Percentiles rank a stretch among this genome's conserved stretches.
Conservation (phyloP, 169 alveolate genomes). For the Plasmodium relictum region DNA sequence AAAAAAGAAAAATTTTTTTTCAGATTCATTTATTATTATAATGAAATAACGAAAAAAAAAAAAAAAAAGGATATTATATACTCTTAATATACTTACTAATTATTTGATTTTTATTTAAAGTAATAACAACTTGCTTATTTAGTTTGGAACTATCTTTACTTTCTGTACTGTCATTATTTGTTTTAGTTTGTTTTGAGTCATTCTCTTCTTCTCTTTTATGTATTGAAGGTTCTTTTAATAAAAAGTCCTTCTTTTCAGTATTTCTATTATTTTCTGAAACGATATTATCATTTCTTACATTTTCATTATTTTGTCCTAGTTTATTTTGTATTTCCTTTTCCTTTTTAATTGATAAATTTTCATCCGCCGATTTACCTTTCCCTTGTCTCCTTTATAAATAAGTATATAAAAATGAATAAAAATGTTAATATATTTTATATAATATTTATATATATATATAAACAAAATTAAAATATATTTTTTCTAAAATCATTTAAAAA, state of each 20-base stretch:
- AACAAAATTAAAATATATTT: neutral
- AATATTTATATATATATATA: neutral
- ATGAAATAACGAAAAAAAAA: neutral
- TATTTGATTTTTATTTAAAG: conserved; percentile 24
- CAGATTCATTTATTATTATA: neutral
- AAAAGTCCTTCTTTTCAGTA: neutral
- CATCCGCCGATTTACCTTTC: conserved; percentile 38
- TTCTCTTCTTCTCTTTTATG: conserved; percentile 35
- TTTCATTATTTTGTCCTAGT: conserved; percentile 32
- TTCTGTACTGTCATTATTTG: conserved; percentile 13
- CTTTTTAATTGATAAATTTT: conserved; percentile 22
- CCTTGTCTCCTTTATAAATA: conserved; percentile 70
- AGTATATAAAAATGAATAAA: neutral
- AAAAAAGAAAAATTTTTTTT: neutral
- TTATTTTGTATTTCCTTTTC: conserved; percentile 41
- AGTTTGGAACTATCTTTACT: neutral
- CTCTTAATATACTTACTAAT: conserved; percentile 20
- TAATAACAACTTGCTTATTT: neutral
- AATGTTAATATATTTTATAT: neutral
- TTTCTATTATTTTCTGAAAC: conserved; percentile 3
- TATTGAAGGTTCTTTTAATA: conserved; percentile 15
- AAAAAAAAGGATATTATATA: neutral
- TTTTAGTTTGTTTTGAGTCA: neutral
- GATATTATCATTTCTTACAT: conserved; percentile 13
- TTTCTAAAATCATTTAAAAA: neutral